Percentiles rank a stretch among this genome's conserved stretches.
phyloP scores from a whole-genome alignment of 768 basidiomycete species.

The Chalciporus pseudorubinellus region DNA sequence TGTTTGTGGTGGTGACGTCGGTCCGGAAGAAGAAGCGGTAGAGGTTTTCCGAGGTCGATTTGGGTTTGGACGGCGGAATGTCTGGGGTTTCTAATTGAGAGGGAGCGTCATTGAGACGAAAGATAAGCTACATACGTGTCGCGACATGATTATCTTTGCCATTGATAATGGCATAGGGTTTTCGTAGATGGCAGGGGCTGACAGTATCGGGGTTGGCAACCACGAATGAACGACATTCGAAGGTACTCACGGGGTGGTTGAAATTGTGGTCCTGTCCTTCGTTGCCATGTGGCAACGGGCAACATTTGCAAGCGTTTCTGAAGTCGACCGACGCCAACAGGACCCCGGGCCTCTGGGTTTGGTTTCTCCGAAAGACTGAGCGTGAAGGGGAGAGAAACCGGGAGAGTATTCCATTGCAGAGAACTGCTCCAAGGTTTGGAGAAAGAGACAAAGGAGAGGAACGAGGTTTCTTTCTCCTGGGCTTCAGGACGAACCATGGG shows the following conservation, averaged over 20 bases:
- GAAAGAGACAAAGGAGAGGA: neutral
- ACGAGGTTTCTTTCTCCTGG: conserved; percentile 14
- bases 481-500: conserved; percentile 12
- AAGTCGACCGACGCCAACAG: conserved; percentile 3
- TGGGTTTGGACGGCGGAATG: conserved; percentile 33
- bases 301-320: conserved; percentile 16
- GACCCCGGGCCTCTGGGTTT: conserved; percentile 7
- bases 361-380: conserved; percentile 22
- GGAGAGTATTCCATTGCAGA: conserved; percentile 28
- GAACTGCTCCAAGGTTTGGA: conserved; percentile 17
- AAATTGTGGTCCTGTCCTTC: conserved; percentile 25
- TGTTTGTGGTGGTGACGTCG: conserved; percentile 31
- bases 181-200: conserved; percentile 45
- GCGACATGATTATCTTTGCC: conserved; percentile 54
- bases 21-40: conserved; percentile 15
- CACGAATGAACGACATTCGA: neutral
- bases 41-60: conserved; percentile 26
- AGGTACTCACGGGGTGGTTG: conserved; percentile 32
- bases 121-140: conserved; percentile 38
- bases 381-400: conserved; percentile 28
- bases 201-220: neutral
- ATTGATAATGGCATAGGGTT: conserved; percentile 44
- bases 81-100: conserved; percentile 19
- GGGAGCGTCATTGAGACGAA: neutral
- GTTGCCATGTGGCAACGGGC: conserved; percentile 21